Percentiles rank a stretch among this genome's conserved stretches.
phyloP scores from a whole-genome alignment of 371 early-diverging fungal species.

The Mucor indicus region DNA sequence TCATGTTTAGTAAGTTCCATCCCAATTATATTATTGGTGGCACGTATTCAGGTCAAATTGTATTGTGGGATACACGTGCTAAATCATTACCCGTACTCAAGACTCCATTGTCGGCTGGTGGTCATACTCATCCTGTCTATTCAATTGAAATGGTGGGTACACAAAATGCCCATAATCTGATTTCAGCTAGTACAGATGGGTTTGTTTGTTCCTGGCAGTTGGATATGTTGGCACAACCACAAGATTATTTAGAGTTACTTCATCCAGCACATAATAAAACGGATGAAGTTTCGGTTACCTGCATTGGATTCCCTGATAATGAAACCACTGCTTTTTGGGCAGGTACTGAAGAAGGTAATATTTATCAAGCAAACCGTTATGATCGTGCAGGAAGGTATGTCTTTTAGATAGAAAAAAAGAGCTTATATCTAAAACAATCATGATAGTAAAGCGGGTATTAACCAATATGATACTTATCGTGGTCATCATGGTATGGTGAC shows the following conservation, averaged over 20 bases:
- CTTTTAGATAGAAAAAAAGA: too few species aligned
- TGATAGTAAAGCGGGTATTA: conserved; percentile 89
- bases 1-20: conserved; percentile 88
- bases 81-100: conserved; percentile 81
- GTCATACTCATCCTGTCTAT: conserved; percentile 96
- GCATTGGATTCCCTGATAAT: conserved; percentile 85
- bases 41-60: conserved; percentile 95
- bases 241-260: conserved; percentile 80
- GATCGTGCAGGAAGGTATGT: conserved; percentile 84
- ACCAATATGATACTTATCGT: conserved; percentile 75
- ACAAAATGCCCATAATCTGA: conserved; percentile 88
- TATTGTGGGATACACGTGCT: conserved; percentile 94
- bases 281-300: conserved; percentile 91
- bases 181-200: conserved; percentile 93
- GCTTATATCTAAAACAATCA: too few species aligned
- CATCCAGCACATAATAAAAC: conserved; percentile 77
- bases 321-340: conserved; percentile 92
- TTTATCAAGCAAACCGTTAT: conserved; percentile 91
- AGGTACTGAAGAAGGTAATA: conserved; percentile 94
- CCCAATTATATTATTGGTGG: conserved; percentile 91
- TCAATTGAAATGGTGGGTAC: conserved; percentile 88
- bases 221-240: conserved; percentile 95
- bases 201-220: conserved; percentile 94
- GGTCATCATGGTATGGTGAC: conserved; percentile 91
- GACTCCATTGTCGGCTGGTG: conserved; percentile 85